phyloP scores from a whole-genome alignment of 768 basidiomycete species.

The Xerocomellus intermedius region DNA sequence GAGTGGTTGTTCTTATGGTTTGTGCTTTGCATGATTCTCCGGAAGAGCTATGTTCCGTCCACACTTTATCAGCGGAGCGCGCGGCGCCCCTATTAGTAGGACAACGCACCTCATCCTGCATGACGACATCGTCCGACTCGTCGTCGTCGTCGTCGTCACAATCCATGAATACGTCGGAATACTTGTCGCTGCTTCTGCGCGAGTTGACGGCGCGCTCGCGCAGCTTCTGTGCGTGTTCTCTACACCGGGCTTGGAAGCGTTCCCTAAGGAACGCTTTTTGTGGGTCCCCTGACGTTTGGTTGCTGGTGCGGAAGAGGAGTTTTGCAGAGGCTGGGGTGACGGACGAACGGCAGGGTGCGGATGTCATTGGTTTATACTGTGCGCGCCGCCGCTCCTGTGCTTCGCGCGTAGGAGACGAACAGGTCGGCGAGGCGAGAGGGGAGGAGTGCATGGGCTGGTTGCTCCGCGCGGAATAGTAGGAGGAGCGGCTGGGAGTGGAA shows the following conservation, averaged over 20 bases:
- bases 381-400: constrained; percentile 49
- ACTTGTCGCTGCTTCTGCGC: constrained; percentile 46
- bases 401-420: constrained; percentile 45
- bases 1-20: constrained; percentile 48
- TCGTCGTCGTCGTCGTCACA: constrained; percentile 49
- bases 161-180: constrained; percentile 47
- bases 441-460: constrained; percentile 47
- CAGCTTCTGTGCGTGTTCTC: constrained; percentile 59
- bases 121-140: constrained; percentile 55
- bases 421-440: constrained; percentile 47
- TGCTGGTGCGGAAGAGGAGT: constrained; percentile 14
- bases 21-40: constrained; percentile 59
- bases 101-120: constrained; percentile 57
- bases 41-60: constrained; percentile 51
- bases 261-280: constrained; percentile 58
- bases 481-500: constrained; percentile 38
- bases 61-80: constrained; percentile 10
- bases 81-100: neutral
- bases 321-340: constrained; percentile 6
- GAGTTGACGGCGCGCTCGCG: constrained; percentile 46
- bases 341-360: constrained; percentile 25
- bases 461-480: constrained; percentile 29
- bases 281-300: constrained; percentile 39
- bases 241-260: constrained; percentile 58
- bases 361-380: constrained; percentile 49